Percentiles rank a stretch among this genome's conserved stretches.
phyloP scores from a whole-genome alignment of 225 moss, liverwort and hornwort species.

The Anthoceros angustus region DNA sequence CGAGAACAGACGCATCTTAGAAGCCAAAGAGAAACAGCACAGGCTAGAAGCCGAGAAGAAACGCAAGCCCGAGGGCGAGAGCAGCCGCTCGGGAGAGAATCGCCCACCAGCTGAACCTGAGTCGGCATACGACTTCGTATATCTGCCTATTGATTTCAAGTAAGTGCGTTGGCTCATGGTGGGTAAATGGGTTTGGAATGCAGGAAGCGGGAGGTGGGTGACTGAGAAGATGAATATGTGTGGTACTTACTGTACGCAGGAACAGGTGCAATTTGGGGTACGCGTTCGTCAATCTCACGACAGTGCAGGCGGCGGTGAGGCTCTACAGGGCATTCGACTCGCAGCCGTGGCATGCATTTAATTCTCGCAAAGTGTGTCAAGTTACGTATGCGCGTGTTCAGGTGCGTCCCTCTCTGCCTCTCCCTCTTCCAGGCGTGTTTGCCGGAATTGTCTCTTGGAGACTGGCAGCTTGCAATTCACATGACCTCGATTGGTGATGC shows the following conservation, averaged over 20 bases:
- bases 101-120: constrained; percentile 17
- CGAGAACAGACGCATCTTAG: constrained; percentile 37
- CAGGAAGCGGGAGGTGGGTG: neutral
- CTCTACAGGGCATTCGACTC: constrained; percentile 70
- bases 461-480: neutral
- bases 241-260: too few relatives aligned
- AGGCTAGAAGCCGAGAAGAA: neutral
- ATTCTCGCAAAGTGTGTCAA: constrained; percentile 92
- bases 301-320: constrained; percentile 53
- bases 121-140: constrained; percentile 91
- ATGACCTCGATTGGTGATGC: constrained; percentile 4
- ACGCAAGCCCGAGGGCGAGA: constrained; percentile 10
- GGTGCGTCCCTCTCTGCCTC: constrained; percentile 19
- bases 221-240: neutral
- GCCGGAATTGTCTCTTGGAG: neutral
- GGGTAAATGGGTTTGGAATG: neutral
- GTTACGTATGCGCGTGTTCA: constrained; percentile 93
- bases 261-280: constrained; percentile 96
- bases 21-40: constrained; percentile 17
- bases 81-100: neutral
- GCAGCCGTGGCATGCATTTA: constrained; percentile 89
- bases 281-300: constrained; percentile 93
- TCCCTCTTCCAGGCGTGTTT: too few relatives aligned
- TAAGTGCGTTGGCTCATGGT: constrained; percentile 19
- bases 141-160: constrained; percentile 98